Percentiles rank a stretch among this genome's conserved stretches.
These are phyloP conservation scores for Vigna mungo DNA, from an alignment of 306 rosid species.

Conservation along the genomic window DNA sequence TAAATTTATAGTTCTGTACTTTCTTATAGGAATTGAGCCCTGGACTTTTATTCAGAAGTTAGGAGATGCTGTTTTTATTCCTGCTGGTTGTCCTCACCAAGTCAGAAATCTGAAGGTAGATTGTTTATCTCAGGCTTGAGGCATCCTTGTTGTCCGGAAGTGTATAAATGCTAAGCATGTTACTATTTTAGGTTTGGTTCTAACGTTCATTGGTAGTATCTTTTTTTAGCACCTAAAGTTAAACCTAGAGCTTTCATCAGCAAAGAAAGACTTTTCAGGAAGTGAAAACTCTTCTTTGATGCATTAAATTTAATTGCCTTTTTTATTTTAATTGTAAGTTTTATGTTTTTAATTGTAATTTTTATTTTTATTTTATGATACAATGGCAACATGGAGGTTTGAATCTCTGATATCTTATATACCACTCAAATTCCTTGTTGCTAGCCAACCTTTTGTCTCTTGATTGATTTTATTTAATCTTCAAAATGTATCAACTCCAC, in stretches of 20 bases:
- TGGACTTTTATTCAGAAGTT: constrained; percentile 56
- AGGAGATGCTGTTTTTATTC: constrained; percentile 56
- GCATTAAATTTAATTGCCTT: no score
- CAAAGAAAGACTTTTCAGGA: not conserved
- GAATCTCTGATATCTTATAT: not conserved
- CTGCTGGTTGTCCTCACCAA: constrained; percentile 55
- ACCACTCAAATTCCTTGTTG: not conserved
- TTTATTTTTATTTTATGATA: not conserved
- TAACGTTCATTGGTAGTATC: not conserved
- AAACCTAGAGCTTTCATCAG: not conserved
- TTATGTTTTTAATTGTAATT: not conserved
- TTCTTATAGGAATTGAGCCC: constrained; percentile 53
- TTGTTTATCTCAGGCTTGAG: not conserved
- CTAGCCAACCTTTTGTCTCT: not conserved
- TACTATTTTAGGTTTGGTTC: not conserved
- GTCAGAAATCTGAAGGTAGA: constrained; percentile 53
- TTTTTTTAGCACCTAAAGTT: not conserved
- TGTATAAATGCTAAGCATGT: not conserved
- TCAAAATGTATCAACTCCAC: not conserved
- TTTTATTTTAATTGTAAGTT: no score
- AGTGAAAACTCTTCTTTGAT: no score
- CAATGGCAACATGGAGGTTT: constrained; percentile 1
- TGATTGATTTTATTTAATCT: constrained; percentile 21
- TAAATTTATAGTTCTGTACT: constrained; percentile 11
- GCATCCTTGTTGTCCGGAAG: constrained; percentile 2